These are phyloP conservation scores for Huiozyma sinensis DNA, from an alignment of 805 yeast species.

Conservation along the genomic window DNA sequence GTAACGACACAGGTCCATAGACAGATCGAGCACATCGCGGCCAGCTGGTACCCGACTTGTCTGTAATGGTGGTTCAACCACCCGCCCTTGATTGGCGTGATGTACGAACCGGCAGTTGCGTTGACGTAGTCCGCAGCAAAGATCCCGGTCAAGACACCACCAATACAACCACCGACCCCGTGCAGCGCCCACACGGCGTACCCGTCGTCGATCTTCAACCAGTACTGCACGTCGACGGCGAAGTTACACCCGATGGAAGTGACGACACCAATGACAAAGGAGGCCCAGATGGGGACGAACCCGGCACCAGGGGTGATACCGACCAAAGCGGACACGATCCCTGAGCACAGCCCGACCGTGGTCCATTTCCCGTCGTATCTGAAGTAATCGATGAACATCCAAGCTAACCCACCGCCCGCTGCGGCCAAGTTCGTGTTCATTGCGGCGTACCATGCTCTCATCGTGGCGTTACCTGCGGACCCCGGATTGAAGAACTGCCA, in stretches of 20 bases:
- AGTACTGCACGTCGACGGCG: conserved; percentile 69
- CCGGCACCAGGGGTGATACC: conserved; percentile 98
- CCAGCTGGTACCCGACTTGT: conserved; percentile 83
- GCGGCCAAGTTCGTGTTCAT: conserved; percentile 93
- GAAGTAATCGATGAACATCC: conserved; percentile 87
- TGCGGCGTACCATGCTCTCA: conserved; percentile 91
- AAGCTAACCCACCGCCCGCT: conserved; percentile 81
- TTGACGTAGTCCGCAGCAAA: conserved; percentile 89
- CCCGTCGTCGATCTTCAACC: conserved; percentile 81
- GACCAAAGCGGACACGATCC: conserved; percentile 87
- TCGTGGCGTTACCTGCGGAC: conserved; percentile 85
- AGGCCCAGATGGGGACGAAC: conserved; percentile 82
- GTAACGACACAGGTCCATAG: conserved; percentile 72
- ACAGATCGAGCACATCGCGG: conserved; percentile 61
- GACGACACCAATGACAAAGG: conserved; percentile 73
- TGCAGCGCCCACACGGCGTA: conserved; percentile 89
- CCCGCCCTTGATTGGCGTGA: conserved; percentile 61
- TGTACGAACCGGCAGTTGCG: conserved; percentile 57
- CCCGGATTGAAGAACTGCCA: conserved; percentile 97
- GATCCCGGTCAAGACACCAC: conserved; percentile 77
- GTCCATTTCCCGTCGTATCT: conserved; percentile 86
- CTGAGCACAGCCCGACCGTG: conserved; percentile 87
- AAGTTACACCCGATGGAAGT: conserved; percentile 72
- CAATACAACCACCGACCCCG: conserved; percentile 86
- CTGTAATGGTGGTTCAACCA: conserved; percentile 76